phyloP scores from a whole-genome alignment of 768 basidiomycete species.

The Botryobasidium botryosum region DNA sequence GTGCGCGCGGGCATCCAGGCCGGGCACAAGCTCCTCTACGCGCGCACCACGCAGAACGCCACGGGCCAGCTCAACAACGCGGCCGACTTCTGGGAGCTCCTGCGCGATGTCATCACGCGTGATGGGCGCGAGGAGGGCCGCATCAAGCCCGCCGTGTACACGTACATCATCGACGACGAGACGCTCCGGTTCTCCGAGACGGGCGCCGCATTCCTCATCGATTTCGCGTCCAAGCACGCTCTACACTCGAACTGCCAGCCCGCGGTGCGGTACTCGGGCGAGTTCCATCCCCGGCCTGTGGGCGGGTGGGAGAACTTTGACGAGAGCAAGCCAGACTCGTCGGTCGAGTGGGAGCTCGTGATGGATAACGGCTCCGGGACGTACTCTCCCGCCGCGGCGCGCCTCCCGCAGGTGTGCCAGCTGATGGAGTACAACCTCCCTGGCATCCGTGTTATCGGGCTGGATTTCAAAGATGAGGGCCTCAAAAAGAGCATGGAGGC shows the following conservation, averaged over 20 bases:
- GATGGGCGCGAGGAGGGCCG: neutral
- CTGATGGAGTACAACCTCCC: slow-evolving; percentile 61
- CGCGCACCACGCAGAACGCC: slow-evolving; percentile 40
- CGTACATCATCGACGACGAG: slow-evolving; percentile 53
- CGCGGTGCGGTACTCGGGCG: slow-evolving; percentile 54
- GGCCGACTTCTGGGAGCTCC: slow-evolving; percentile 26
- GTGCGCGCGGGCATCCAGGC: slow-evolving; percentile 54
- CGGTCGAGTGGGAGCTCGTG: slow-evolving; percentile 61
- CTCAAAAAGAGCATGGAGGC: slow-evolving; percentile 44
- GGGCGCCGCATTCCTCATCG: slow-evolving; percentile 51
- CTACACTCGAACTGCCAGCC: slow-evolving; percentile 59
- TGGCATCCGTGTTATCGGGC: slow-evolving; percentile 38
- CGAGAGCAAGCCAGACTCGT: slow-evolving; percentile 35
- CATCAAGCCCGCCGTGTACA: slow-evolving; percentile 68
- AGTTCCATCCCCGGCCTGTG: slow-evolving; percentile 58
- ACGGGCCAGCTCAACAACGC: slow-evolving; percentile 40
- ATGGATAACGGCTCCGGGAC: slow-evolving; percentile 65
- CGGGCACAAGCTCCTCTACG: slow-evolving; percentile 59
- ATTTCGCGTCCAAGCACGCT: slow-evolving; percentile 76
- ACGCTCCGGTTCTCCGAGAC: slow-evolving; percentile 9
- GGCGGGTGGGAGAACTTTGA: slow-evolving; percentile 51
- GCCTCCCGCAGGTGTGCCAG: slow-evolving; percentile 43
- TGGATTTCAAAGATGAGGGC: slow-evolving; percentile 37
- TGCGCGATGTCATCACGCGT: neutral
- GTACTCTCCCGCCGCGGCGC: slow-evolving; percentile 49